Evolutionary conservation across 2,329 filamentous ascomycete species (phyloP).

Genomic region (Parastagonospora nodorum): DNA sequence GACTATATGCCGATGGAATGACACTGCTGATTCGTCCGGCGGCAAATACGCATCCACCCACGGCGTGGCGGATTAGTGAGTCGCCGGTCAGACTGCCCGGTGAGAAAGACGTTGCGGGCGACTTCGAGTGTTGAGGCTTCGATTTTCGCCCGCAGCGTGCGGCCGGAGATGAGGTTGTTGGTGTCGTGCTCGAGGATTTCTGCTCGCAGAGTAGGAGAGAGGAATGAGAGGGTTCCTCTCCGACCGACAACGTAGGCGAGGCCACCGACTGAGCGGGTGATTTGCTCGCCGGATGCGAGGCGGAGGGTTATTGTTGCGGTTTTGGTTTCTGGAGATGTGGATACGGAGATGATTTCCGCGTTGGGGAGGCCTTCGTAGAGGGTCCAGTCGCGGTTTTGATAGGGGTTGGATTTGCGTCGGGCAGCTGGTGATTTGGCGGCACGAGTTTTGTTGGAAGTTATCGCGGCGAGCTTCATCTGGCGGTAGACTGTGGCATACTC

Average conservation of each 20-base stretch:
- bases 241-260: constrained; percentile 63
- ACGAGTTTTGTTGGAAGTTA: constrained; percentile 23
- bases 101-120: constrained; percentile 58
- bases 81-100: constrained; percentile 66
- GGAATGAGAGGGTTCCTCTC: constrained; percentile 59
- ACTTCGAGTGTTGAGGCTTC: constrained; percentile 57
- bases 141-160: constrained; percentile 59
- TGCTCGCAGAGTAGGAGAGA: constrained; percentile 52
- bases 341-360: constrained; percentile 53
- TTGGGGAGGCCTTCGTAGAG: constrained; percentile 63
- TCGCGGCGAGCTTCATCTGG: constrained; percentile 61
- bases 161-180: constrained; percentile 52
- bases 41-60: constrained; percentile 62
- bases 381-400: constrained; percentile 57
- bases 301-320: constrained; percentile 50
- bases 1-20: constrained; percentile 26
- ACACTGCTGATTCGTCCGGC: constrained; percentile 55
- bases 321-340: constrained; percentile 7
- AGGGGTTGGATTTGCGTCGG: constrained; percentile 49
- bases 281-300: constrained; percentile 47
- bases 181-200: constrained; percentile 51
- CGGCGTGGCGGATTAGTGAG: constrained; percentile 63
- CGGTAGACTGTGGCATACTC: constrained; percentile 66
- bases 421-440: constrained; percentile 27
- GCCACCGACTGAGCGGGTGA: constrained; percentile 54